Percentiles rank a stretch among this genome's conserved stretches.
phyloP scores from a whole-genome alignment of 225 moss, liverwort and hornwort species.

The Antitrichia curtipendula region DNA sequence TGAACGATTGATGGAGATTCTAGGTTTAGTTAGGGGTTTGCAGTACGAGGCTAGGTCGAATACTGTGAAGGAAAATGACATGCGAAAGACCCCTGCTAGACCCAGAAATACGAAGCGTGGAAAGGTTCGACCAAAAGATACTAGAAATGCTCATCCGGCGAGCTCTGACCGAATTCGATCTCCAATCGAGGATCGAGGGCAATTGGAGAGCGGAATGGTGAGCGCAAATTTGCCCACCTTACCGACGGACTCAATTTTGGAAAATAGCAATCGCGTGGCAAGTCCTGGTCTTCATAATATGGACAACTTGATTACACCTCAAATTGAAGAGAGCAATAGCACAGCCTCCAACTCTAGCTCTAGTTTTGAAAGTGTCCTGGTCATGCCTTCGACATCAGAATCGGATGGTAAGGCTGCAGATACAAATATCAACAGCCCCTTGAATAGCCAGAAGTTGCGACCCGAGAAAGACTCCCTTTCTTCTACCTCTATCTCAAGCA shows the following conservation, averaged over 20 bases:
- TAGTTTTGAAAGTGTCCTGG: not conserved
- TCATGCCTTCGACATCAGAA: not conserved
- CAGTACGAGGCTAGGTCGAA: slow-evolving; percentile 22
- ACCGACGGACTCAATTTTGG: not conserved
- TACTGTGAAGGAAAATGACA: not conserved
- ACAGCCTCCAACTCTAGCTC: not conserved
- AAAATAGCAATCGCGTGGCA: not conserved
- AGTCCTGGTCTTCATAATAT: not conserved
- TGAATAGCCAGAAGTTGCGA: not conserved
- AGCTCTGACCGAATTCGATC: not conserved
- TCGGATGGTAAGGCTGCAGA: not conserved
- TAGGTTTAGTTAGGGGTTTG: slow-evolving; percentile 14
- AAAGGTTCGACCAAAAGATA: not conserved
- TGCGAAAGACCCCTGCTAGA: not conserved
- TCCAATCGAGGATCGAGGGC: not conserved
- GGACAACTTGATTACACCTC: not conserved
- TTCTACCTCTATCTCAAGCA: not conserved
- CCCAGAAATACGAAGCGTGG: slow-evolving; percentile 5
- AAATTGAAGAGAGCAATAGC: not conserved
- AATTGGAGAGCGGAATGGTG: not conserved
- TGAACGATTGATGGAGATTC: not conserved
- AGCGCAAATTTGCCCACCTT: not conserved
- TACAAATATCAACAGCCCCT: not conserved
- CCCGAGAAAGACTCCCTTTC: not conserved
- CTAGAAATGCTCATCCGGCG: not conserved